phyloP scores from a whole-genome alignment of 2,329 filamentous ascomycete genomes.

The Domatiomyces globalis region DNA sequence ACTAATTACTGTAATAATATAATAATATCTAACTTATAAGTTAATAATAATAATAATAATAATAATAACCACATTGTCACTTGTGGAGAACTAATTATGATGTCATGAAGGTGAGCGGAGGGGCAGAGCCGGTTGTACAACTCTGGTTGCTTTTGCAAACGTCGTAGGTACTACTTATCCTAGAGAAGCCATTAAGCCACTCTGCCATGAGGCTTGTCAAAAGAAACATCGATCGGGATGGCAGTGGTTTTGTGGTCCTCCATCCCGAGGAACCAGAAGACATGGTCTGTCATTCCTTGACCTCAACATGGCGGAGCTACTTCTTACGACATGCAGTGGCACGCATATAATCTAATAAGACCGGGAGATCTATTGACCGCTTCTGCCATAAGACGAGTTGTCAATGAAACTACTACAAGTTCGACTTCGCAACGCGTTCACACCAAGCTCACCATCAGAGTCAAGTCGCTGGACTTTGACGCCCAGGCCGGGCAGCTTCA shows the following conservation, averaged over 20 bases:
- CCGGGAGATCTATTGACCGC: slow-evolving; percentile 51
- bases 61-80: no score
- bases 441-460: slow-evolving; percentile 49
- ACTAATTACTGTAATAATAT: no score
- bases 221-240: slow-evolving; percentile 51
- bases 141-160: not conserved
- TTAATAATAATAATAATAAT: no score
- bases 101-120: not conserved
- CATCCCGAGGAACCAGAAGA: slow-evolving; percentile 61
- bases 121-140: no score
- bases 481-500: slow-evolving; percentile 53
- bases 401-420: slow-evolving; percentile 46
- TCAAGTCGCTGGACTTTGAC: slow-evolving; percentile 56
- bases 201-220: slow-evolving; percentile 50
- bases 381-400: slow-evolving; percentile 51
- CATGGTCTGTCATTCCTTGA: slow-evolving; percentile 39
- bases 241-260: slow-evolving; percentile 51
- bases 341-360: slow-evolving; percentile 59
- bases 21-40: no score
- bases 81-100: no score
- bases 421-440: slow-evolving; percentile 52
- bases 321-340: slow-evolving; percentile 40
- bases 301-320: slow-evolving; percentile 3
- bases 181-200: not conserved
- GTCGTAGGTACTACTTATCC: not conserved